Base-by-base conservation (phyloP, 768 basidiomycete species). In the Lentinula lateritia region DNA sequence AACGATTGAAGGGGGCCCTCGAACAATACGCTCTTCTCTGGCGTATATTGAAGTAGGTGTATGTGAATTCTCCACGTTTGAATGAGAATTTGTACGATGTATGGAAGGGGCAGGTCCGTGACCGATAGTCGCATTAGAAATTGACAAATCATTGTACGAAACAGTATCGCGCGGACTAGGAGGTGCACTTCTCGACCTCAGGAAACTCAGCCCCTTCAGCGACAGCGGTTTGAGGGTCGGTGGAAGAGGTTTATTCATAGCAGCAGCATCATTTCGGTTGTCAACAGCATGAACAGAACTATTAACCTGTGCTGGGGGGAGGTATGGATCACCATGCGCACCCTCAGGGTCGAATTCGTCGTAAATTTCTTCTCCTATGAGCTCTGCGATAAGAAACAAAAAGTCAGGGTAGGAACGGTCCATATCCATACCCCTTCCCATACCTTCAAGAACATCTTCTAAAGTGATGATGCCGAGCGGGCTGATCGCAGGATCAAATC, bases 301-400 rank as follows among this genome's bases (percentile, higher is more conserved):
- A 67, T 61, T 18, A 55, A 32, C 34, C 16, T 34, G 8, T 41
- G 71, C 70, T 36, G 72, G 70, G 23, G 20, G 34, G 15, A 55
- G 20, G 74, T 64, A 78, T 67, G 70, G 83, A 68, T 79, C 81
- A 12, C 78, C 83, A 63, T 79, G 83, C n/a, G 83, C 83, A 45
- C 89, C 91, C 71, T 91, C 84, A 10, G 83, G 81, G 68, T 94
- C 93, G 69, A 92, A 94, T 74, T 95, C 93, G 68, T 95, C 92
- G 63, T 91, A 92, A 57, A 95, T 94, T 68, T 95, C 93, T 74
- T 95, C 92, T 13, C 93, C 93, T 60, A 95, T 95, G 10, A 95
- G 80, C 69, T 95, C 93, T 92, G 66, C 8, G 54, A 32, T 38
- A n/a, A 18, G 15, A 62, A 12, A 50, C 54, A 9, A 60, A 32